Evolutionary conservation across 495 filamentous ascomycete genomes (phyloP), one percentile per base, ranked within the genome.

Genomic region (Margaritispora aquatica): DNA sequence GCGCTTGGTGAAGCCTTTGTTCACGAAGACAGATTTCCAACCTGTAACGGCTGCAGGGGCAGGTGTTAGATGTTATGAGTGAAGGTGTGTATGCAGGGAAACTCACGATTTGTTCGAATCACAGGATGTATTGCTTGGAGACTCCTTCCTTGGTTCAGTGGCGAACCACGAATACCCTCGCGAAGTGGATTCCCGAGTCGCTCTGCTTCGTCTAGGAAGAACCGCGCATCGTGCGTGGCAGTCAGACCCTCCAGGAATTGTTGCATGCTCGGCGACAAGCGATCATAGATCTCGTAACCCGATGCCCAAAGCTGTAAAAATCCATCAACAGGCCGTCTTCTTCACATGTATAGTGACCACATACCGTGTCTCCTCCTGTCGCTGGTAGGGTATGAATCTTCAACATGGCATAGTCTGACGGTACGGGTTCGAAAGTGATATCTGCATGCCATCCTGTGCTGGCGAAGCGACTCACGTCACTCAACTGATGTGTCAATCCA

Each of bases 271-370:
- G 79, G 70, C 0, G 86, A 88, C 60, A 92, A 71, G 8, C 87
- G 82, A 71, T 92, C 88, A 70, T 87, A 92, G 2, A 89, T 73
- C 60, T 91, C 88, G 66, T 91, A 92, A n/a, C 85, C 87, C 0
- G 85, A 88, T 22, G 85, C 88, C 85, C 84, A 89, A 31, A 92
- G 79, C 58, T 56, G 23, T 15, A 21, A n/a, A 22, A n/a, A 50
- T 9, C 2, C 20, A 15, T 23, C 10, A 21, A 11, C 23, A 22
- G 15, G 17, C 29, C 2, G n/a, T n/a, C n/a, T 41, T 21, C 2
- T 2, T 15, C 3, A 31, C 15, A 23, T 55, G 29, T 4, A 11
- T 88, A 83, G 54, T 87, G 13, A 76, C 77, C 15, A 53, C 48
- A 1, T 54, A 60, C 38, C 55, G 72, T 77, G 74, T 84, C 87